These are phyloP conservation scores for Suillus ampliporus DNA, from an alignment of 768 basidiomycete species.

Conservation along the genomic window DNA sequence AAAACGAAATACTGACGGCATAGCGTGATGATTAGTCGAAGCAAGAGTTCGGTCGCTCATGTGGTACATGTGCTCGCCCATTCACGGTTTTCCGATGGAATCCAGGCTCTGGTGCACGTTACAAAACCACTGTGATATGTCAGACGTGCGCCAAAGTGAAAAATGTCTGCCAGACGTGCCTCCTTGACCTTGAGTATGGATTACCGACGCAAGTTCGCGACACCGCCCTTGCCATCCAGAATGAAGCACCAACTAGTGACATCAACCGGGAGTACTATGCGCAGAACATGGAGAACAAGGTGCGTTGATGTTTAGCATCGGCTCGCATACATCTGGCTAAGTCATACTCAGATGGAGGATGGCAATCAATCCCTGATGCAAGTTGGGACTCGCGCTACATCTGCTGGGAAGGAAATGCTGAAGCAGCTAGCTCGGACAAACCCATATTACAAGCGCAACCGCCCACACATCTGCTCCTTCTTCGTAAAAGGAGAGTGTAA, in stretches of 20 bases:
- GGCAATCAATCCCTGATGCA: slow-evolving; percentile 68
- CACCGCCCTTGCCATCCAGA: slow-evolving; percentile 85
- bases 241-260: slow-evolving; percentile 93
- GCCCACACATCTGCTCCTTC: slow-evolving; percentile 94
- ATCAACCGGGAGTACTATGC: slow-evolving; percentile 96
- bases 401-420: slow-evolving; percentile 95
- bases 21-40: slow-evolving; percentile 69
- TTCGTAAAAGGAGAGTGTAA: slow-evolving; percentile 95
- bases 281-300: slow-evolving; percentile 89
- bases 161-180: slow-evolving; percentile 97
- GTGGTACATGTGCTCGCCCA: slow-evolving; percentile 96
- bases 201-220: slow-evolving; percentile 97
- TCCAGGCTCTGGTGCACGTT: slow-evolving; percentile 90
- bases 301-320: slow-evolving; percentile 28
- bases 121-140: slow-evolving; percentile 96
- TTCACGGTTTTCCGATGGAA: slow-evolving; percentile 99
- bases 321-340: neutral
- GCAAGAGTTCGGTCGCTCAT: slow-evolving; percentile 94
- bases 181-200: slow-evolving; percentile 95
- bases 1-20: slow-evolving; percentile 9
- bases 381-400: slow-evolving; percentile 59
- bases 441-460: slow-evolving; percentile 96
- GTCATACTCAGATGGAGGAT: slow-evolving; percentile 61
- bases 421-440: slow-evolving; percentile 94
- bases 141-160: slow-evolving; percentile 97